Percentiles rank a stretch among this genome's conserved stretches.
Evolutionary conservation across 2,329 filamentous ascomycete species (phyloP).

Genomic region (Ophiostoma sp.): DNA sequence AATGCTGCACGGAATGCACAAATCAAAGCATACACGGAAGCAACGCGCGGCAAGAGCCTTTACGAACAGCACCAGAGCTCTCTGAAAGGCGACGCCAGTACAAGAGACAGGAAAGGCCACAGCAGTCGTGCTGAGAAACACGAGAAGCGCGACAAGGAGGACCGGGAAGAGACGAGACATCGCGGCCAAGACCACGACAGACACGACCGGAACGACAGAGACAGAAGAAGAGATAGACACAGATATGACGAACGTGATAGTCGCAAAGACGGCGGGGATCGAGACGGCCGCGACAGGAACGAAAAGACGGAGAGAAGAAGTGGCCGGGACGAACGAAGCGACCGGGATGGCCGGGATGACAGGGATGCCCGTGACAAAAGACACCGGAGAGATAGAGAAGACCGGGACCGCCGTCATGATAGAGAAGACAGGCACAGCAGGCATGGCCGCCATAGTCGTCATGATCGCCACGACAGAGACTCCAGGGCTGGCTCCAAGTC

Average conservation of each 20-base stretch:
- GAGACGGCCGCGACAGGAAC: not conserved
- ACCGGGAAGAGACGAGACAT: not conserved
- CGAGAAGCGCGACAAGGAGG: too few relatives aligned
- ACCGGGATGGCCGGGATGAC: not conserved
- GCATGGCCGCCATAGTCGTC: not conserved
- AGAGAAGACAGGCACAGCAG: not conserved
- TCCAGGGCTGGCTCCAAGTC: not conserved
- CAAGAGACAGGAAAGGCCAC: not conserved
- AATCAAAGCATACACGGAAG: conserved; percentile 47
- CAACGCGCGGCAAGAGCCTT: conserved; percentile 52
- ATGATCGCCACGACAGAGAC: not conserved
- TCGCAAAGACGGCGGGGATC: not conserved
- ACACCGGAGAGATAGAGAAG: not conserved
- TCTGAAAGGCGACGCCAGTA: conserved; percentile 27
- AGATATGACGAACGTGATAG: not conserved
- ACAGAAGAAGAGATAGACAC: not conserved
- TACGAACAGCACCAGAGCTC: conserved; percentile 52
- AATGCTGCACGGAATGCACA: conserved; percentile 50
- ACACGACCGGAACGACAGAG: not conserved
- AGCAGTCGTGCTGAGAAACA: too few relatives aligned
- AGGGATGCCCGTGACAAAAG: not conserved
- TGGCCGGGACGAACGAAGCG: not conserved
- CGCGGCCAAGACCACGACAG: not conserved
- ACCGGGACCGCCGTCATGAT: not conserved
- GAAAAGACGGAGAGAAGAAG: not conserved